Evolutionary conservation across 257 asterid species (phyloP).

Genomic region (Salvia hispanica): DNA sequence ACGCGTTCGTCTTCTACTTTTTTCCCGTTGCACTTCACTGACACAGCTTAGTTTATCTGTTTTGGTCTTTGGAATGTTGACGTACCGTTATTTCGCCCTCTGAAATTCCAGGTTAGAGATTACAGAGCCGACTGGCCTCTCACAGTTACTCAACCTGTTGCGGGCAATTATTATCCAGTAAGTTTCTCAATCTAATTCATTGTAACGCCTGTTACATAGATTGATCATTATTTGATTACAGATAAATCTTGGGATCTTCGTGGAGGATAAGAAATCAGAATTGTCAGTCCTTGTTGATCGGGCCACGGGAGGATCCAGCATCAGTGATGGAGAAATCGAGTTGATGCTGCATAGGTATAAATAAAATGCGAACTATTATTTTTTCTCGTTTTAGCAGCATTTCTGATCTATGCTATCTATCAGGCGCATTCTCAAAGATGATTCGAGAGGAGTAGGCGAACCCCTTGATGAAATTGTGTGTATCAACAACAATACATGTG

Average conservation of each 20-base stretch:
- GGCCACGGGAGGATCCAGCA: slow-evolving; percentile 86
- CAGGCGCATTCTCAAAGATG: slow-evolving; percentile 70
- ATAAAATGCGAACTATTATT: slow-evolving; percentile 15
- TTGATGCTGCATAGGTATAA: slow-evolving; percentile 81
- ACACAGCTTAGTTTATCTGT: slow-evolving; percentile 8
- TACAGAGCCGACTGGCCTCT: slow-evolving; percentile 80
- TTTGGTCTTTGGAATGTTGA: background rate
- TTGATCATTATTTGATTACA: slow-evolving; percentile 34
- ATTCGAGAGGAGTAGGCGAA: slow-evolving; percentile 65
- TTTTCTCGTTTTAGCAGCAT: slow-evolving; percentile 4
- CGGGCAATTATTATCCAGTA: slow-evolving; percentile 95
- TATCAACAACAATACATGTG: slow-evolving; percentile 40
- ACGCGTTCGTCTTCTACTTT: slow-evolving; percentile 54
- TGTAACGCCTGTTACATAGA: background rate
- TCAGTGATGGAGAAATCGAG: slow-evolving; percentile 79
- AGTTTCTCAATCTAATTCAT: slow-evolving; percentile 31
- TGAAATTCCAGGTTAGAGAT: slow-evolving; percentile 69
- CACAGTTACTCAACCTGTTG: slow-evolving; percentile 80
- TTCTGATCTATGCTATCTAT: slow-evolving; percentile 5
- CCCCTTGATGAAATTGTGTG: slow-evolving; percentile 73
- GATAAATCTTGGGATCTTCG: slow-evolving; percentile 75
- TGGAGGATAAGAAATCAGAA: slow-evolving; percentile 64
- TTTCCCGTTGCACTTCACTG: background rate
- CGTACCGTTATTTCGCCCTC: slow-evolving; percentile 23
- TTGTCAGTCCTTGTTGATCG: slow-evolving; percentile 84